Conservation (phyloP, 2,329 filamentous ascomycete genomes). For the Scedosporium minutisporum region DNA sequence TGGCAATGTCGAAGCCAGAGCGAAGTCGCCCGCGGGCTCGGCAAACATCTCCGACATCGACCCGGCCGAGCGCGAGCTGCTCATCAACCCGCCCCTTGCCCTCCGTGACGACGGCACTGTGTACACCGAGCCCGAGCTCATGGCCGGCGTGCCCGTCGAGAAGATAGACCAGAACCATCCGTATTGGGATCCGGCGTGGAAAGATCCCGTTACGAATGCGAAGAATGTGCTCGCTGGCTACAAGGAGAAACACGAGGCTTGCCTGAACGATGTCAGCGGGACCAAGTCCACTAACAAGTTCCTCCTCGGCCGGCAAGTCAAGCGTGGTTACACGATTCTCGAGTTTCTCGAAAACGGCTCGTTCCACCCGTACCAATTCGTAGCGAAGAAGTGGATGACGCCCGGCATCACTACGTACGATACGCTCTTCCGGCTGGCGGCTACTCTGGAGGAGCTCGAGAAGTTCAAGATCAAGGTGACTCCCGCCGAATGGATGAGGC, state of each 20-base stretch:
- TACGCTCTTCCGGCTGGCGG: constrained; percentile 45
- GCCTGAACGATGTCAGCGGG: constrained; percentile 20
- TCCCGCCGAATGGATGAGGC: constrained; percentile 47
- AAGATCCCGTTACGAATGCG: constrained; percentile 31
- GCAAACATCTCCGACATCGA: background rate
- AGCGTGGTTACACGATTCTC: constrained; percentile 42
- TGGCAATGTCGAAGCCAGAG: background rate
- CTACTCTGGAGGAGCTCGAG: constrained; percentile 42
- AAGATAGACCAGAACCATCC: constrained; percentile 40
- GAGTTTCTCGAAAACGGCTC: constrained; percentile 40
- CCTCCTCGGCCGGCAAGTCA: constrained; percentile 45
- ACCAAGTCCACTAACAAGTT: constrained; percentile 31
- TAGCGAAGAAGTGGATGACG: constrained; percentile 40
- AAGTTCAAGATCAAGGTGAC: constrained; percentile 43
- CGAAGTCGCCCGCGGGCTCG: background rate
- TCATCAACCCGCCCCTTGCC: constrained; percentile 17
- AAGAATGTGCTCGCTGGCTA: constrained; percentile 35
- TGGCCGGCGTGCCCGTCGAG: constrained; percentile 41
- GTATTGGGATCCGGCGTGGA: constrained; percentile 49
- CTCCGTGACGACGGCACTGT: constrained; percentile 38
- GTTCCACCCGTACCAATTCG: constrained; percentile 47
- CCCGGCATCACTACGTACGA: constrained; percentile 40
- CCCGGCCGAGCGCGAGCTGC: background rate
- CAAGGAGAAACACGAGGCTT: constrained; percentile 34
- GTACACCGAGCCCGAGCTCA: constrained; percentile 41